Base-by-base conservation (phyloP, 1,139 yeast genomes). In the Suhomyces bokatorum region DNA sequence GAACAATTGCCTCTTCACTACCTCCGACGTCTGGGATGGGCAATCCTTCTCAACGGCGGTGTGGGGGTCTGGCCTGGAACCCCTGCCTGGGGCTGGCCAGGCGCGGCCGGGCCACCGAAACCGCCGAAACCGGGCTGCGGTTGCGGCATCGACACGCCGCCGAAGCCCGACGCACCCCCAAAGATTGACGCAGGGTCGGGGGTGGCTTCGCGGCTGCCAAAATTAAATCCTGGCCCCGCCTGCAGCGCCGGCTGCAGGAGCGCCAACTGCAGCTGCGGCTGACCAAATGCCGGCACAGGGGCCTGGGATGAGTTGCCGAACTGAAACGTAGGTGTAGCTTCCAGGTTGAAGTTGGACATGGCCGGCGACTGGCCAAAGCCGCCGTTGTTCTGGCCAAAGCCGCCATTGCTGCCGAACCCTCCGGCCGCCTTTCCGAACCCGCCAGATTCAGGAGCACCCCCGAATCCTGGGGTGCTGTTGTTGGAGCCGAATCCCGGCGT, bases 121-220 rank as follows among this genome's bases (percentile, higher is more conserved):
- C 44, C 14, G 43, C 44, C 9, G 43, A 47, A 39, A 47, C 47
- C 10, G 39, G 45, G 20, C 24, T 34, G 35, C 9, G 47, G 47
- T 35, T 44, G 47, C 8, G 47, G 47, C 47, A 44, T 44, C 8
- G 47, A 44, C 9, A 42, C 27, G 14, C 31, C 27, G 11, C 37
- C 39, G 10, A 20, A 32, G 9, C 31, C 39, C 6, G 31, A 28
- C 6, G 34, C 37, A 12, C 47, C 55, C 3, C 54, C 56, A 47
- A 62, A 63, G 27, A 64, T 55, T 16, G 57, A 43, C 1, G 67
- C 58, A 12, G 69, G 68, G 46, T 64, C 66, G 2, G 69, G 69
- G 1, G 69, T 63, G 3, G 56, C 51, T 40, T 60, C 66, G 12
- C 60, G 61, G 16, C 62, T 56, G 20, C 42, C 42, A 27, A 50